Percentiles rank a stretch among this genome's conserved stretches.
phyloP scores from a whole-genome alignment of 257 asterid species.

The Gentiana straminea region DNA sequence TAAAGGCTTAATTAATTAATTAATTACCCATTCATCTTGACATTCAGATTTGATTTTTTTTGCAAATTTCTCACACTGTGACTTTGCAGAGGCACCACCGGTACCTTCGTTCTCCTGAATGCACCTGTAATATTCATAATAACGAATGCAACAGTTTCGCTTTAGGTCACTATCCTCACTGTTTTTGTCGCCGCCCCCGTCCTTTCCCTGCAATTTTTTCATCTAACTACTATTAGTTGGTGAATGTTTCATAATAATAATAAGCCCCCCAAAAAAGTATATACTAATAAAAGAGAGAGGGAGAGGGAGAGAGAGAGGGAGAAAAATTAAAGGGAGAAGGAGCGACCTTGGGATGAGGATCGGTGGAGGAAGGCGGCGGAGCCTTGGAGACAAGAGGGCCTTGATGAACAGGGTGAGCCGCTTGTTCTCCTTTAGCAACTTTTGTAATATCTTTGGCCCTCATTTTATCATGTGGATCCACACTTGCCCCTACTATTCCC shows the following conservation, averaged over 20 bases:
- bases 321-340: background rate
- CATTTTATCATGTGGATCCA: slow-evolving; percentile 41
- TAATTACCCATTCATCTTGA: slow-evolving; percentile 16
- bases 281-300: no score
- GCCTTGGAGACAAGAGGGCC: slow-evolving; percentile 29
- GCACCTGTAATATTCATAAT: slow-evolving; percentile 34
- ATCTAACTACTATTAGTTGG: no score
- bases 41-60: slow-evolving; percentile 8
- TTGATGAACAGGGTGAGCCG: slow-evolving; percentile 32
- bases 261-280: background rate
- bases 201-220: background rate
- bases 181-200: slow-evolving; percentile 1
- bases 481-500: slow-evolving; percentile 2
- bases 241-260: no score
- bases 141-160: slow-evolving; percentile 27
- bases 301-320: background rate
- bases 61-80: slow-evolving; percentile 29
- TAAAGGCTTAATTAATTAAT: background rate
- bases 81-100: background rate
- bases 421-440: slow-evolving; percentile 42
- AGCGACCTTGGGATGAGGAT: slow-evolving; percentile 16
- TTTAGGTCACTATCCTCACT: slow-evolving; percentile 12
- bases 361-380: slow-evolving; percentile 40
- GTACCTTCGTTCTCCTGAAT: slow-evolving; percentile 22
- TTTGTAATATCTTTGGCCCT: slow-evolving; percentile 28